These are phyloP conservation scores for Trichoderma parareesei DNA, from an alignment of 495 filamentous ascomycete species.

Conservation along the genomic window DNA sequence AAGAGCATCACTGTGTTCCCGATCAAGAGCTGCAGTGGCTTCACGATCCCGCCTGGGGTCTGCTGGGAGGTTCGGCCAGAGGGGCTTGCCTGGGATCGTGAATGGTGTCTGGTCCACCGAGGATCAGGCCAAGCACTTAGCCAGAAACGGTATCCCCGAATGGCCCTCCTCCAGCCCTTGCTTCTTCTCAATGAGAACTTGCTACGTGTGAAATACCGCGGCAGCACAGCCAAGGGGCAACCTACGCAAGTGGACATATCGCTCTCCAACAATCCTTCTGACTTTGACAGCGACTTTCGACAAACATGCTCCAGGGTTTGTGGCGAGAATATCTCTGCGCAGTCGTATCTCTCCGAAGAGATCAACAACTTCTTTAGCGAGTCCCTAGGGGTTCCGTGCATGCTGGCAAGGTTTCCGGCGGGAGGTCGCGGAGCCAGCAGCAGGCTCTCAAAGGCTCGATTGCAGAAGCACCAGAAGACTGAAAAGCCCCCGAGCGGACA, in stretches of 20 bases:
- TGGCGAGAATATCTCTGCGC: conserved; percentile 61
- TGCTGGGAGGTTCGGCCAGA: conserved; percentile 69
- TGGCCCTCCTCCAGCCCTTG: conserved; percentile 68
- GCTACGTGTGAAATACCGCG: conserved; percentile 29
- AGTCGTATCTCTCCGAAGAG: conserved; percentile 54
- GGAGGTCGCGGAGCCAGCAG: conserved; percentile 44
- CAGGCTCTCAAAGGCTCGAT: conserved; percentile 57
- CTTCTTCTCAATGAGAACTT: conserved; percentile 52
- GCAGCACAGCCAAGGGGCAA: conserved; percentile 38
- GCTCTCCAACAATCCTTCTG: conserved; percentile 49
- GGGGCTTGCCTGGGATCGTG: conserved; percentile 83
- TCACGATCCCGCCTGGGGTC: conserved; percentile 52
- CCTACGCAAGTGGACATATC: conserved; percentile 50
- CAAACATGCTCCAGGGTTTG: conserved; percentile 58
- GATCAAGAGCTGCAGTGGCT: conserved; percentile 83
- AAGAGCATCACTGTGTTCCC: conserved; percentile 66
- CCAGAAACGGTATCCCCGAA: conserved; percentile 74
- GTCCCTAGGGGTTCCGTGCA: conserved; percentile 66
- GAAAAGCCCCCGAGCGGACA: conserved; percentile 24
- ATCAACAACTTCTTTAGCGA: conserved; percentile 68
- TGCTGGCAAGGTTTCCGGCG: conserved; percentile 70
- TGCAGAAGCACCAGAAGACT: conserved; percentile 44
- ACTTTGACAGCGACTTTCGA: conserved; percentile 34
- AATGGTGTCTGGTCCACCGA: conserved; percentile 87
- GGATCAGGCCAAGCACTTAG: conserved; percentile 69